Evolutionary conservation across 352 stramenopile species (phyloP).

Genomic region (Phytophthora megakarya): DNA sequence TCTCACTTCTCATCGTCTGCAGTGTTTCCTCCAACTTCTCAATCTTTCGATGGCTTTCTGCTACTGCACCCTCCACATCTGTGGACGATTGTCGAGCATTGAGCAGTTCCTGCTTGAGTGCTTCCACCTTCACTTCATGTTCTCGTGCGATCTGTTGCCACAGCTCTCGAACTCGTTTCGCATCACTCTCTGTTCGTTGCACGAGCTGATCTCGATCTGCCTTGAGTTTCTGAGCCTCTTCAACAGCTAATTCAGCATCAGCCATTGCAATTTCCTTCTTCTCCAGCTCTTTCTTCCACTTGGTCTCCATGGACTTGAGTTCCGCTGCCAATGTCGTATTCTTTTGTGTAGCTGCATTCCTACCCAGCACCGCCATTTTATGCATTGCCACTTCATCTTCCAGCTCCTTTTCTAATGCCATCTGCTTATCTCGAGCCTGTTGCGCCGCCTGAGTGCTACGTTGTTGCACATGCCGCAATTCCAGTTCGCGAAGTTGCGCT

Average conservation of each 20-base stretch:
- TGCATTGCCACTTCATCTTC: slow-evolving; percentile 61
- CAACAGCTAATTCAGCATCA: slow-evolving; percentile 53
- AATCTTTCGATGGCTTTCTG: slow-evolving; percentile 36
- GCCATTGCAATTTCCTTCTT: slow-evolving; percentile 61
- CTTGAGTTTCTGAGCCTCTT: slow-evolving; percentile 49
- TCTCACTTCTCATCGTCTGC: slow-evolving; percentile 41
- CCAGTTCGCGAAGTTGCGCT: slow-evolving; percentile 64
- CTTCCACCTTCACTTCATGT: slow-evolving; percentile 62
- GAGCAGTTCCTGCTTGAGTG: slow-evolving; percentile 49
- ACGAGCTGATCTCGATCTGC: slow-evolving; percentile 65
- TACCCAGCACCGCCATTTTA: slow-evolving; percentile 55
- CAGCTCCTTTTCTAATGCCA: slow-evolving; percentile 63
- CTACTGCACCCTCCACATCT: slow-evolving; percentile 24
- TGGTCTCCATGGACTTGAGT: slow-evolving; percentile 56
- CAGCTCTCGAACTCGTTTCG: slow-evolving; percentile 71
- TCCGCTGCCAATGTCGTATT: slow-evolving; percentile 52
- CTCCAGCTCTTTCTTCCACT: slow-evolving; percentile 65
- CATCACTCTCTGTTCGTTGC: slow-evolving; percentile 71
- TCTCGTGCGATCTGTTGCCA: slow-evolving; percentile 80
- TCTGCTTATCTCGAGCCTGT: slow-evolving; percentile 50
- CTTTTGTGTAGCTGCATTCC: slow-evolving; percentile 60
- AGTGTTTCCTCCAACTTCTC: slow-evolving; percentile 45
- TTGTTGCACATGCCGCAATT: slow-evolving; percentile 73
- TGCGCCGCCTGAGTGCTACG: slow-evolving; percentile 54
- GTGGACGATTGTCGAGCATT: slow-evolving; percentile 34